phyloP scores from a whole-genome alignment of 176 grass and related monocot species.

The Luzula sylvatica region DNA sequence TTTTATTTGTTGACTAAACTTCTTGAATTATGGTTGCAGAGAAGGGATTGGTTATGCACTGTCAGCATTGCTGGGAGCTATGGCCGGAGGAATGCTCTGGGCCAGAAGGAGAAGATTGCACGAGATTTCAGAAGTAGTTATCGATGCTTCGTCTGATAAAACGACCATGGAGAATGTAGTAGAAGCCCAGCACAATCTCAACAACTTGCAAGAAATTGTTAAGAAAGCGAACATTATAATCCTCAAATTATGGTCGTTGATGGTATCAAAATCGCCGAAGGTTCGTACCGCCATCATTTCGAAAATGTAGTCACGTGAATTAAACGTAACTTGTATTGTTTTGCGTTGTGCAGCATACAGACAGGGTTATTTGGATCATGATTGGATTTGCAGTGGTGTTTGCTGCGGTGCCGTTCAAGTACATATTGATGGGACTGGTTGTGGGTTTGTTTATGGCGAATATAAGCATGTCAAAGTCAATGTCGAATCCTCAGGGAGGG shows the following conservation, averaged over 20 bases:
- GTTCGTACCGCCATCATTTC: conserved; percentile 10
- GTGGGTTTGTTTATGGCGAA: conserved; percentile 19
- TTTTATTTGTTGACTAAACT: neutral
- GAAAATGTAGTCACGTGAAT: no score
- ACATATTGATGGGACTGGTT: conserved; percentile 37
- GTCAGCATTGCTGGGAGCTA: conserved; percentile 18
- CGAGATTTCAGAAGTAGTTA: conserved; percentile 37
- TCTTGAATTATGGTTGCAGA: conserved; percentile 24
- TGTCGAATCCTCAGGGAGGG: conserved; percentile 34
- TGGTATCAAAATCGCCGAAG: conserved; percentile 55
- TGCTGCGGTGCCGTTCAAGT: conserved; percentile 51
- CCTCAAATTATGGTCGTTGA: conserved; percentile 58
- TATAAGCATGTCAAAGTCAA: conserved; percentile 20
- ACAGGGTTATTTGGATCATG: conserved; percentile 48
- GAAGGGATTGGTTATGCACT: conserved; percentile 50
- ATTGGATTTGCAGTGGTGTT: conserved; percentile 32
- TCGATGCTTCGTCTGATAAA: conserved; percentile 60
- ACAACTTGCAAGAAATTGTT: conserved; percentile 38
- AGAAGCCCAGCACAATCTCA: conserved; percentile 56
- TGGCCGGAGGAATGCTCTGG: conserved; percentile 47
- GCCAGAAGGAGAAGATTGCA: conserved; percentile 25
- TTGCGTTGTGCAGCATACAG: conserved; percentile 44
- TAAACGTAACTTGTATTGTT: neutral
- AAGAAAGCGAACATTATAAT: conserved; percentile 48
- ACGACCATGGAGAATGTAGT: conserved; percentile 74